Base-by-base conservation (phyloP, 2,329 filamentous ascomycete species). In the Neofusicoccum cordaticola region DNA sequence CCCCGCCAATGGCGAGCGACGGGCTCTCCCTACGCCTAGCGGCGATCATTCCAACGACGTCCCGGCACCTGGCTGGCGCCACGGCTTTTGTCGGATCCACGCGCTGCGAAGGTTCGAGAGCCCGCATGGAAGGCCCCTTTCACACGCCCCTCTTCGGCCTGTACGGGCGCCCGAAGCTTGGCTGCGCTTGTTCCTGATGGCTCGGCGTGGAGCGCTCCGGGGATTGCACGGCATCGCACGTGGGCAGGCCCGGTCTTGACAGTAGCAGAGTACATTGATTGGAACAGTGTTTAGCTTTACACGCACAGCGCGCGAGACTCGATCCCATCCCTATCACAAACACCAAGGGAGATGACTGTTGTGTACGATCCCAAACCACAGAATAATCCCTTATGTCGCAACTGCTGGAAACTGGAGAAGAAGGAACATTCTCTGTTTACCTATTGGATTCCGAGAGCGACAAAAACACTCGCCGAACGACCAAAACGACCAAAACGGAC, bases 381-480 rank as follows among this genome's bases (percentile, higher is more conserved):
- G 31, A 45, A 27, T 15, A 58, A 60, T 47, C 56, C 56, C 41
- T 13, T 47, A 47, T 47, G 42, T 60, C 42, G 52, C 52, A 34
- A 57, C 41, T 44, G 12, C 39, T 19, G 42, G 41, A 60, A 60
- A 35, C 27, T 60, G 8, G 44, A 60, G 56, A 45, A 45, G 42
- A 45, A 47, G 27, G 15, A 37, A 19, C 50, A 17, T 60, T 60
- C 56, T 60, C 56, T 60, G 56, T 60, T 58, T 60, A 57, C 52
- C 44, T 44, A 44, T 47, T 60, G 27, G 56, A 47, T 60, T 60
- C 56, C 56, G 56, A 60, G 56, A 60, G 56, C 56, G 56, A 60
- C 41, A 35, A 60, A 45, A 45, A 60, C 56, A 60, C 56, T 60
- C 56, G 31, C 42, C 31, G 42, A 60, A 60, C 56, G 42, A 60